Base-by-base conservation (phyloP, 2,329 filamentous ascomycete species). In the Byssochlamys sp. region DNA sequence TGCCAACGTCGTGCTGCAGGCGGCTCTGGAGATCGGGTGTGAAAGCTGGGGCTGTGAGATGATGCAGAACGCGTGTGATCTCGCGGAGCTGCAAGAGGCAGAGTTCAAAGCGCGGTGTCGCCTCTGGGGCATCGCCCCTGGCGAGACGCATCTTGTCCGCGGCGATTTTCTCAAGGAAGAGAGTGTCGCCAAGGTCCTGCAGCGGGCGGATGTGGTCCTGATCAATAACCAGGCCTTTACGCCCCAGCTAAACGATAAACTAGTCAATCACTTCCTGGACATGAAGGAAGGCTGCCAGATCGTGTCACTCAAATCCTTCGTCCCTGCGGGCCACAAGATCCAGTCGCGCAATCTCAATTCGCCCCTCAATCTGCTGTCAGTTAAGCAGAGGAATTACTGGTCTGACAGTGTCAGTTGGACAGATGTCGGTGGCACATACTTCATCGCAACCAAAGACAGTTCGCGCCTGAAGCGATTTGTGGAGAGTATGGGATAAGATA, bases 221-320 rank as follows among this genome's bases (percentile, higher is more conserved):
- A 92, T 97, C 66, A 99, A 99, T 78, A 99, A 99, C 75, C 91
- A 97, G 74, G 94, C 91, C 2, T 99, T 99, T 74, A 91, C 87
- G 4, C 87, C 91, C 12, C 81, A 87, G 65, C 82, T 96, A 57
- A 99, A 97, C 74, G 87, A 90, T 68, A 84, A 85, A 60, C 79
- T 99, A 52, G 84, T 92, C 63, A 85, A 90, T 65, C 90, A 95
- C 77, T 97, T 99, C 68, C 78, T 99, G 59, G 94, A 99, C 68
- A 78, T 97, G 61, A 97, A 96, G 74, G 82, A 89, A 56, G 92
- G 92, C 2, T 91, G 89, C 73, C 88, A 88, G 72, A 88, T 99
- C 57, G 87, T 97, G 49, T 96, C 90, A 55, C 81, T 99, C 59
- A 95, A 94, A 75, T 91, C 88, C 1, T 99, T 99, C 69, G 90